Evolutionary conservation across 257 asterid genomes (phyloP).

Genomic region (Sherardia arvensis): DNA sequence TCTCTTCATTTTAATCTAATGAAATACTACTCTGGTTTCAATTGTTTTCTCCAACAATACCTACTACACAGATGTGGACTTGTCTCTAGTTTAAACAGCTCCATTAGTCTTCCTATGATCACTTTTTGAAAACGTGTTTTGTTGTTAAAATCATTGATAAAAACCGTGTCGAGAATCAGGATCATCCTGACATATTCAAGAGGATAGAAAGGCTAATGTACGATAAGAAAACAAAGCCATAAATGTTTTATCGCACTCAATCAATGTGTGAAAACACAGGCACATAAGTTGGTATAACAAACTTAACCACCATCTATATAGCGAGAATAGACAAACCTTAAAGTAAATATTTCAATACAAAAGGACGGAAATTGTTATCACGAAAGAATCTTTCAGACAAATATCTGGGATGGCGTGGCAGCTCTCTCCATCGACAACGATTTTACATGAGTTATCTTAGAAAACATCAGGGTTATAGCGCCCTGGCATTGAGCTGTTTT

Average conservation of each 20-base stretch:
- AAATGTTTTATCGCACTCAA: neutral
- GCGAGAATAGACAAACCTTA: neutral
- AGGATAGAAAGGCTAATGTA: no score
- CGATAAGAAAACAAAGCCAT: no score
- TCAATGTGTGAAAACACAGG: no score
- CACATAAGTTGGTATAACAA: neutral
- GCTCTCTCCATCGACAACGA: neutral
- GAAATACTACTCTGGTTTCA: neutral
- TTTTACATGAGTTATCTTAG: conserved; percentile 19
- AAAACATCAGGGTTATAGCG: conserved; percentile 80
- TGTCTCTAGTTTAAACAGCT: neutral
- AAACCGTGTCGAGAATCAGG: neutral
- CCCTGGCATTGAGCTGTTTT: conserved; percentile 57
- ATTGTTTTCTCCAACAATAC: no score
- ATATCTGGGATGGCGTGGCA: neutral
- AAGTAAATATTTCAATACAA: neutral
- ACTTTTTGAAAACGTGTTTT: neutral
- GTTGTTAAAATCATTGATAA: no score
- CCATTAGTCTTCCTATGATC: neutral
- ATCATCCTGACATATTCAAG: neutral
- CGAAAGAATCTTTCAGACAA: neutral
- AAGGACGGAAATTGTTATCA: neutral
- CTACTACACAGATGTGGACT: neutral
- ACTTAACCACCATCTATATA: conserved; percentile 1
- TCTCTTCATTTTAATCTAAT: neutral